Evolutionary conservation across 192 early-diverging fungal genomes (phyloP).

Genomic region (Podila epicladia): DNA sequence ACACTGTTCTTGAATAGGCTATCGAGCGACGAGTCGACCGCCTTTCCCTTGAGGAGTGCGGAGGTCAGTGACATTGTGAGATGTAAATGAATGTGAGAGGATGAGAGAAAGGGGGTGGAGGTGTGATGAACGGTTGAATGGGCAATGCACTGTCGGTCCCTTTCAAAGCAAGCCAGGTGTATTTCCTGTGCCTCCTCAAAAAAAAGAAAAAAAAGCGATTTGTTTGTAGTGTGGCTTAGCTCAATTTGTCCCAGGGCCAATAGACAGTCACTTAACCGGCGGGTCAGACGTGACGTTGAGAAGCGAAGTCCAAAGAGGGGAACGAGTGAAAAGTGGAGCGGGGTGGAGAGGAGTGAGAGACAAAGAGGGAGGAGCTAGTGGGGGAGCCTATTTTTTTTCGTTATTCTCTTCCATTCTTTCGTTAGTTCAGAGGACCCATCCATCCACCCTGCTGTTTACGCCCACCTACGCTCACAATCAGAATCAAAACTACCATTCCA

Average conservation of each 20-base stretch:
- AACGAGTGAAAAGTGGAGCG: background rate
- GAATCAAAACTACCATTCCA: conserved; percentile 2
- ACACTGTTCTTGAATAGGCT: conserved; percentile 71
- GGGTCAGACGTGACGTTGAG: too few species aligned
- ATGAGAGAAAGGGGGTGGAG: background rate
- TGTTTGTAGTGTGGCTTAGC: too few species aligned
- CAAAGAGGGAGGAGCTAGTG: background rate
- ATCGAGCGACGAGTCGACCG: conserved; percentile 63
- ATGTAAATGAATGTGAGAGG: background rate
- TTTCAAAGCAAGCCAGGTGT: too few species aligned
- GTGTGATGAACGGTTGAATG: background rate
- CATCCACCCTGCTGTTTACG: background rate
- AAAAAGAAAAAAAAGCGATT: too few species aligned
- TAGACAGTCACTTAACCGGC: too few species aligned
- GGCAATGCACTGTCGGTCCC: too few species aligned
- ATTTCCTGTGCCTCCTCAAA: too few species aligned
- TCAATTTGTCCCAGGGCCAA: too few species aligned
- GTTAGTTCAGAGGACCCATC: background rate
- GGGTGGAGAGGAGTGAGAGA: background rate
- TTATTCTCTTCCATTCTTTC: background rate
- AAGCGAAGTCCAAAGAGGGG: too few species aligned
- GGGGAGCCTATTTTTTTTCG: conserved; percentile 1
- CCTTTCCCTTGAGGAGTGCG: conserved; percentile 35
- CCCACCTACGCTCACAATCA: conserved; percentile 3
- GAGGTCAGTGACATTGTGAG: conserved; percentile 39